Conservation (phyloP, 495 filamentous ascomycete species). For the Cairneyella variabilis region DNA sequence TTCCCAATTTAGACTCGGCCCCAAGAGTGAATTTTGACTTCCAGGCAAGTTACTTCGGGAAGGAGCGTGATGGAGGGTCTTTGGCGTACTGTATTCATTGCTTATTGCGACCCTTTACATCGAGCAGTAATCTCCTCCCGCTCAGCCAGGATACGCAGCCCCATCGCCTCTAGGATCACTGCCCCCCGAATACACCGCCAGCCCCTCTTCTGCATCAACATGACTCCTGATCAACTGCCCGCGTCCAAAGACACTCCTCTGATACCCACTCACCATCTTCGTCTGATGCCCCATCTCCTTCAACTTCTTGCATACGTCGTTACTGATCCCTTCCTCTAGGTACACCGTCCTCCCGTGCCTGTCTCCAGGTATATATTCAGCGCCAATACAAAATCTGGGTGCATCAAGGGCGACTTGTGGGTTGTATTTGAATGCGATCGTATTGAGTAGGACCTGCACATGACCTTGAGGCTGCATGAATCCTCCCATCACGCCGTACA, state of each 20-base stretch:
- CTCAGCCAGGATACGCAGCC: constrained; percentile 58
- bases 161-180: constrained; percentile 91
- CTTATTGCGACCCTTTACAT: too few species aligned
- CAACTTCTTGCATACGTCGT: constrained; percentile 62
- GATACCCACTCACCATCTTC: constrained; percentile 60
- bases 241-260: constrained; percentile 74
- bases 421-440: constrained; percentile 77
- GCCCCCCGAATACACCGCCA: constrained; percentile 73
- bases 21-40: too few species aligned
- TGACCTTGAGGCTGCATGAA: constrained; percentile 99
- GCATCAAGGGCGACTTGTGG: constrained; percentile 91
- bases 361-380: constrained; percentile 53
- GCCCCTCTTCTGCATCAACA: constrained; percentile 63
- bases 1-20: too few species aligned
- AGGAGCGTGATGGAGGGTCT: too few species aligned
- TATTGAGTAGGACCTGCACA: constrained; percentile 89
- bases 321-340: constrained; percentile 81
- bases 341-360: constrained; percentile 56
- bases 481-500: constrained; percentile 96
- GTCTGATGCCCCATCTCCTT: constrained; percentile 68
- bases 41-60: too few species aligned
- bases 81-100: too few species aligned
- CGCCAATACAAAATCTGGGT: constrained; percentile 79
- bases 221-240: constrained; percentile 85
- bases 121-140: too few species aligned